Conservation (phyloP, 148 eudicot species). For the Vaccinium corymbosum region DNA sequence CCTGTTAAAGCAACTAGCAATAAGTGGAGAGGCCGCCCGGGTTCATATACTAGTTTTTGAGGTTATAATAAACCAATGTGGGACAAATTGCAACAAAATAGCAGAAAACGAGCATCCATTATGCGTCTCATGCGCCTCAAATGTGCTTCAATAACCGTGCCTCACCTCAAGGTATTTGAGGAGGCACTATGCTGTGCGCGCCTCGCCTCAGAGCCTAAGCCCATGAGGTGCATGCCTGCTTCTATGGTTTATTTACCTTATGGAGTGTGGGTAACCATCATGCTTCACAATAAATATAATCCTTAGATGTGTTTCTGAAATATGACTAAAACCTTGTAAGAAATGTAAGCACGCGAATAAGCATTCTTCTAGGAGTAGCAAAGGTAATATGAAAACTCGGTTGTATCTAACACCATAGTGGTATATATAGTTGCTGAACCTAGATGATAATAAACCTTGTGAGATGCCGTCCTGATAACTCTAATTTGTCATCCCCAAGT, state of each 20-base stretch:
- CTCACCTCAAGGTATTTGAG: not conserved
- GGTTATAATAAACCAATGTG: too few relatives aligned
- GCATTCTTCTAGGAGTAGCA: not conserved
- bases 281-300: not conserved
- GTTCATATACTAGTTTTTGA: too few relatives aligned
- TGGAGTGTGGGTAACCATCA: not conserved
- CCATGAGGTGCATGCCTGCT: not conserved
- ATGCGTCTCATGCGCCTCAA: not conserved
- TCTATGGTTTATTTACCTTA: conserved; percentile 6
- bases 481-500: not conserved
- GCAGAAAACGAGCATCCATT: not conserved
- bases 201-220: not conserved
- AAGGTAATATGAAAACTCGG: not conserved
- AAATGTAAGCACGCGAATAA: not conserved
- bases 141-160: not conserved
- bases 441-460: not conserved
- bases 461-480: not conserved
- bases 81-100: not conserved
- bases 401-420: not conserved
- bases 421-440: not conserved
- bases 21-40: too few relatives aligned
- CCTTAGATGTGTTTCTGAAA: not conserved
- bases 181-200: not conserved
- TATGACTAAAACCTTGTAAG: not conserved
- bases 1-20: too few relatives aligned